Conservation (phyloP, 495 filamentous ascomycete genomes). For the Aspergillus avenaceus region DNA sequence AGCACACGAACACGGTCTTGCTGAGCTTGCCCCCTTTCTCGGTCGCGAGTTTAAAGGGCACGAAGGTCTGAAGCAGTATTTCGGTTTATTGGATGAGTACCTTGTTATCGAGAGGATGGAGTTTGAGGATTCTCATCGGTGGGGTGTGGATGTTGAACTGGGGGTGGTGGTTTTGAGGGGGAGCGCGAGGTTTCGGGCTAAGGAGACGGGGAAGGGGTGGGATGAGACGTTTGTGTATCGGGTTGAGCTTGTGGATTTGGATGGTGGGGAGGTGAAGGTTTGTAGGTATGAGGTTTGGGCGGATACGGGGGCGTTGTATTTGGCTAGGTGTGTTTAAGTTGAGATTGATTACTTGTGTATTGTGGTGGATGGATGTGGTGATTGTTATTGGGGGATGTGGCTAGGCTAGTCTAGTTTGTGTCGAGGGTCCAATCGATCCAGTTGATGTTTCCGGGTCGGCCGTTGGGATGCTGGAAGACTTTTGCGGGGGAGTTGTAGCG, state of each 20-base stretch:
- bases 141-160: slow-evolving; percentile 44
- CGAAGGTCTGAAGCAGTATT: slow-evolving; percentile 46
- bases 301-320: slow-evolving; percentile 60
- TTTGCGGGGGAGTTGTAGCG: slow-evolving; percentile 43
- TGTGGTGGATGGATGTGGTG: slow-evolving; percentile 13
- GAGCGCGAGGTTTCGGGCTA: slow-evolving; percentile 46
- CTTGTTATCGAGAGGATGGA: slow-evolving; percentile 45
- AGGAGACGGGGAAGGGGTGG: slow-evolving; percentile 49
- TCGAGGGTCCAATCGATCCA: slow-evolving; percentile 49
- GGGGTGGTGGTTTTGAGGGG: slow-evolving; percentile 48
- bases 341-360: background rate
- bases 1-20: slow-evolving; percentile 56
- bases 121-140: slow-evolving; percentile 44
- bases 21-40: slow-evolving; percentile 57
- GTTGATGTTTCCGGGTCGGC: slow-evolving; percentile 40
- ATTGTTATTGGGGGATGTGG: too few species aligned
- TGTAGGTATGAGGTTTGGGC: slow-evolving; percentile 58
- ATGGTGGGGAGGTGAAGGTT: slow-evolving; percentile 31
- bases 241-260: slow-evolving; percentile 44
- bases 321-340: slow-evolving; percentile 33
- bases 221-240: slow-evolving; percentile 57
- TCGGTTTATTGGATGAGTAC: slow-evolving; percentile 33
- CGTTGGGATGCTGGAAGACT: slow-evolving; percentile 50
- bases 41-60: slow-evolving; percentile 50
- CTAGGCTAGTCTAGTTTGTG: background rate